A percentile compares a stretch with the other conserved stretches of the same genome.
These are phyloP conservation scores for Stephania japonica DNA, from an alignment of 164 flowering plant species.

Conservation along the genomic window DNA sequence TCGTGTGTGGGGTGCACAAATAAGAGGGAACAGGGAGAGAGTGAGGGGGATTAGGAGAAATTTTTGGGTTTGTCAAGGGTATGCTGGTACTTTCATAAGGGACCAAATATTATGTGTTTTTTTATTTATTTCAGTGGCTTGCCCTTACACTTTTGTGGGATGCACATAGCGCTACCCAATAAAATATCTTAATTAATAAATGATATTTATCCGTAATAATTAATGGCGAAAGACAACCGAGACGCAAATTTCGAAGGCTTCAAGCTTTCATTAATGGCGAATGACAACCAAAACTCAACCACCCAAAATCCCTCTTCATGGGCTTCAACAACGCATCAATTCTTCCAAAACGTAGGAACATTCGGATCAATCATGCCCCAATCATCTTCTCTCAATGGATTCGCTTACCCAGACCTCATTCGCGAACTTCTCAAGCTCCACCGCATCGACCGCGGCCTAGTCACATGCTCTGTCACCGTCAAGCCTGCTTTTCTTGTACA, in stretches of 20 bases:
- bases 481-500: constrained; percentile 11
- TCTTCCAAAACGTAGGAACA: constrained; percentile 7
- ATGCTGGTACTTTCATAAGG: too few relatives aligned
- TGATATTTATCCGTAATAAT: too few relatives aligned
- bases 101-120: too few relatives aligned
- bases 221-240: too few relatives aligned
- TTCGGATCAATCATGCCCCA: constrained; percentile 8
- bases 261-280: background rate
- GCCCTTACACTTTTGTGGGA: too few relatives aligned
- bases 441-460: constrained; percentile 29
- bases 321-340: background rate
- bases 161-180: too few relatives aligned
- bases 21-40: too few relatives aligned
- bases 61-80: too few relatives aligned
- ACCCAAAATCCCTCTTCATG: background rate
- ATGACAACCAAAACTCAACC: background rate
- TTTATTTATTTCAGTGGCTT: too few relatives aligned
- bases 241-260: background rate
- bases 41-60: too few relatives aligned
- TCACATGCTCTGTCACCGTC: constrained; percentile 32
- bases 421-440: constrained; percentile 27
- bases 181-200: too few relatives aligned
- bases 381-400: background rate
- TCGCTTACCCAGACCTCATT: constrained; percentile 15
- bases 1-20: too few relatives aligned